Percentiles rank a stretch among this genome's conserved stretches.
phyloP scores from a whole-genome alignment of 129 eudicot genomes.

The Lactuca sativa region DNA sequence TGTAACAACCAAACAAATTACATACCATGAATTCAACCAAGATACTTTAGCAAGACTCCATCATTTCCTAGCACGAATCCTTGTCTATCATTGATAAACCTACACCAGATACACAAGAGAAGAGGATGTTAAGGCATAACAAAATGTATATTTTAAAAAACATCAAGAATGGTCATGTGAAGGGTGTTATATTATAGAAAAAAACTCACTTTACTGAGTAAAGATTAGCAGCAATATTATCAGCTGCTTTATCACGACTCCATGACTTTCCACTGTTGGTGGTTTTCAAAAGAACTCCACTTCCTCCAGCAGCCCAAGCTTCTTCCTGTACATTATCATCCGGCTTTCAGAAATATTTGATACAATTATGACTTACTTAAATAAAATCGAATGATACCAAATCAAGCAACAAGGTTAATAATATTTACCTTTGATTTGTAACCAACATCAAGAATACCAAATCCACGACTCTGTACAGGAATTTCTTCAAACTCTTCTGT shows the following conservation, averaged over 20 bases:
- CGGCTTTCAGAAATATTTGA: too few species aligned
- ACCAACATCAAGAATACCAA: constrained; percentile 99
- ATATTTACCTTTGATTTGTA: constrained; percentile 70
- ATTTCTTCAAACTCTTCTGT: constrained; percentile 96
- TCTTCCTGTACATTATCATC: constrained; percentile 58
- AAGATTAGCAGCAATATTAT: constrained; percentile 94
- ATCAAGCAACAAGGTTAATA: background rate
- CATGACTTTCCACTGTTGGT: constrained; percentile 92
- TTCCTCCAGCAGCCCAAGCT: constrained; percentile 99
- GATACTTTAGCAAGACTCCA: constrained; percentile 91
- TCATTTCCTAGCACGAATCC: constrained; percentile 99
- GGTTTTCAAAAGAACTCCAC: constrained; percentile 90
- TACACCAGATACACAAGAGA: constrained; percentile 44
- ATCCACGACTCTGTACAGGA: constrained; percentile 97
- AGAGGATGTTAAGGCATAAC: constrained; percentile 7
- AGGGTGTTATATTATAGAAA: background rate
- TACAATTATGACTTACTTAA: background rate
- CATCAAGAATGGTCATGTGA: background rate
- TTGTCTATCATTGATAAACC: constrained; percentile 83
- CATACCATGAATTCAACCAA: constrained; percentile 63
- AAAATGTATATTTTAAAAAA: background rate
- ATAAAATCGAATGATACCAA: background rate
- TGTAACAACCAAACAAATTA: constrained; percentile 9
- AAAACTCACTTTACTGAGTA: constrained; percentile 89
- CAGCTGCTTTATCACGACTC: constrained; percentile 98